Percentiles rank a stretch among this genome's conserved stretches.
Evolutionary conservation across 2,329 filamentous ascomycete species (phyloP).

Genomic region (Colletotrichum cereale): DNA sequence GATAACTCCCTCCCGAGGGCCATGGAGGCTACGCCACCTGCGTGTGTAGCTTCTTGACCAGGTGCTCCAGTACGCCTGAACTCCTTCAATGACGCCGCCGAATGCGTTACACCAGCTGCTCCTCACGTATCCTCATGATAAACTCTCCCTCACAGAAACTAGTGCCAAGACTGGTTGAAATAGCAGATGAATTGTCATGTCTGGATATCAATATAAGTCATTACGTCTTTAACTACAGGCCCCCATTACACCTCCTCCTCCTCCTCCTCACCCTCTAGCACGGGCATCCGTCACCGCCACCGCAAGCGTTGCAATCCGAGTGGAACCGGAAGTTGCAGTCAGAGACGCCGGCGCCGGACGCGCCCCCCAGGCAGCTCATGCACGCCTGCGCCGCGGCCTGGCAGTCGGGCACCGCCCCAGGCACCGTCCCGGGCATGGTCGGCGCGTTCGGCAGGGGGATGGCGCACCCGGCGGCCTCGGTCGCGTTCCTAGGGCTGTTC

Average conservation of each 20-base stretch:
- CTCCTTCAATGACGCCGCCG: conserved; percentile 8
- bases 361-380: conserved; percentile 1
- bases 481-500: neutral
- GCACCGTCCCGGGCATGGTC: neutral
- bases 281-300: neutral
- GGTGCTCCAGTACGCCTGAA: conserved; percentile 21
- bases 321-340: neutral
- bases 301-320: conserved; percentile 6
- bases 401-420: neutral
- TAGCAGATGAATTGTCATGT: neutral
- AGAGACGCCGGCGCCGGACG: neutral
- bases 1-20: conserved; percentile 42
- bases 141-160: neutral
- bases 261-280: neutral
- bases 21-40: conserved; percentile 27
- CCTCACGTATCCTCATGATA: neutral
- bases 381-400: neutral
- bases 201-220: no score
- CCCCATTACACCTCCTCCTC: no score
- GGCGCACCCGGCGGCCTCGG: neutral
- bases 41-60: conserved; percentile 19
- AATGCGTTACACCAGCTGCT: neutral
- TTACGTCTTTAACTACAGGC: no score
- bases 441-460: neutral
- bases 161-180: neutral